These are phyloP conservation scores for Ascoidea rubescens DNA, from an alignment of 805 yeast genomes.

Conservation along the genomic window DNA sequence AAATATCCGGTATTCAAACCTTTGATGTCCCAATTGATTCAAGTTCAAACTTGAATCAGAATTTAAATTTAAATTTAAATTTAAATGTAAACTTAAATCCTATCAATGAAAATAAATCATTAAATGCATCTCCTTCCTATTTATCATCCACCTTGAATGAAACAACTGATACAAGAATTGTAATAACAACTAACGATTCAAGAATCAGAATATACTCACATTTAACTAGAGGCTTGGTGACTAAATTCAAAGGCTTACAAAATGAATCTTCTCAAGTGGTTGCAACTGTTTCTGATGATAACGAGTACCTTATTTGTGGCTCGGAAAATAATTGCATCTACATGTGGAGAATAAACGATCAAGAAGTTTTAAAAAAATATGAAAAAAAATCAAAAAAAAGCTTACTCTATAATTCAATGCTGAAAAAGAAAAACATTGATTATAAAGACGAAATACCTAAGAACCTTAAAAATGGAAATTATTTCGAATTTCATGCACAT, in stretches of 20 bases:
- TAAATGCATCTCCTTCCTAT: not conserved
- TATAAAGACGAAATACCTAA: conserved; percentile 16
- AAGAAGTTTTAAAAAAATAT: conserved; percentile 13
- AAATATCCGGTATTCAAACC: conserved; percentile 64
- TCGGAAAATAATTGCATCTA: conserved; percentile 85
- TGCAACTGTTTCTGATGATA: conserved; percentile 50
- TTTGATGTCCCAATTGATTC: conserved; percentile 16
- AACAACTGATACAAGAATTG: conserved; percentile 23
- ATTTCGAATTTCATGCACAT: conserved; percentile 67
- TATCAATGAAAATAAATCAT: conserved; percentile 2
- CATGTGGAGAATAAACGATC: conserved; percentile 46
- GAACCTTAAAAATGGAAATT: conserved; percentile 38
- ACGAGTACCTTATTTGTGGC: conserved; percentile 51
- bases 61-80: not conserved
- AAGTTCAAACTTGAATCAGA: conserved; percentile 1
- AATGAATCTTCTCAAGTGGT: conserved; percentile 60
- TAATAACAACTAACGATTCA: conserved; percentile 77
- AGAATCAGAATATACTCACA: conserved; percentile 54
- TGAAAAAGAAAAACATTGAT: conserved; percentile 10
- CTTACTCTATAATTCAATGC: not conserved
- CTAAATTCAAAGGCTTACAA: conserved; percentile 58
- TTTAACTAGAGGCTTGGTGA: conserved; percentile 37
- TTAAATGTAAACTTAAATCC: too few species aligned
- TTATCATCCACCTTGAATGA: not conserved
- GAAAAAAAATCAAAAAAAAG: conserved; percentile 6